These are phyloP conservation scores for Eucalyptus virginea DNA, from an alignment of 345 rosid genomes.

Conservation along the genomic window DNA sequence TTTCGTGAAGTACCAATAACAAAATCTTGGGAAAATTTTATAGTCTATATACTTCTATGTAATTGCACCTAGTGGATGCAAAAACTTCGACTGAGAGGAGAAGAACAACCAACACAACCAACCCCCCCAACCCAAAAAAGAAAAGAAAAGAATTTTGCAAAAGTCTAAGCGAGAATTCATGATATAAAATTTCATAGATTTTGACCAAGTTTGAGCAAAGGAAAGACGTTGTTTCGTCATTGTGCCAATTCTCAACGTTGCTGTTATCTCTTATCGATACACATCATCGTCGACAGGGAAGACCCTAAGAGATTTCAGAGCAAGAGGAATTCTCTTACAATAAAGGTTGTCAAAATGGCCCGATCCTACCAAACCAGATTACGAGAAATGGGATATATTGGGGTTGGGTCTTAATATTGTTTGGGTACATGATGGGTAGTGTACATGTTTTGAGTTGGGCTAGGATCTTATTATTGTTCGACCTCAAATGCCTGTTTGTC, in stretches of 20 bases:
- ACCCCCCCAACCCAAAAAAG: no score
- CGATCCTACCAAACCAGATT: rapidly evolving
- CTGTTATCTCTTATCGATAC: not conserved
- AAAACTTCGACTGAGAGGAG: rapidly evolving
- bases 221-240: not conserved
- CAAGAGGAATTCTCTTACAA: not conserved
- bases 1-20: not conserved
- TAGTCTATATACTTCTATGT: not conserved
- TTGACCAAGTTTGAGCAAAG: not conserved
- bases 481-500: no score
- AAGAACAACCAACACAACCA: no score
- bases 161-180: not conserved
- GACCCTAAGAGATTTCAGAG: not conserved
- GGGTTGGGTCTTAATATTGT: no score
- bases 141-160: not conserved
- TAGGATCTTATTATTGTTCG: no score
- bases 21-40: not conserved
- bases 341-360: no score
- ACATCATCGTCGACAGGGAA: not conserved
- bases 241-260: not conserved
- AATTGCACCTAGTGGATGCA: not conserved
- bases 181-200: not conserved
- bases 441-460: no score
- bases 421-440: not conserved
- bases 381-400: no score